Conservation (phyloP, 441 rosid species). For the Melastoma candidum region DNA sequence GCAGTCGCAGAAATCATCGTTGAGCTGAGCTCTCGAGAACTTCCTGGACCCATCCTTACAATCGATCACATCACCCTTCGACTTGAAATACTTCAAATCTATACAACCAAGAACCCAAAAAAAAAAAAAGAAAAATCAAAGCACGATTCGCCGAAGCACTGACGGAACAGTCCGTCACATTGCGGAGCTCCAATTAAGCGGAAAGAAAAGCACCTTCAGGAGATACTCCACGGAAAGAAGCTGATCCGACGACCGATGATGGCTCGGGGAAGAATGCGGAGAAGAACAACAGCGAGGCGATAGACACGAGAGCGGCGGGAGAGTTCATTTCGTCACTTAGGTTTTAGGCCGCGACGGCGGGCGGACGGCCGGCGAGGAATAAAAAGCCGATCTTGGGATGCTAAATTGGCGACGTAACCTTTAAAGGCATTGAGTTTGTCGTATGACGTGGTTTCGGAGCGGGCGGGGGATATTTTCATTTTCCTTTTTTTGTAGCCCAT, state of each 20-base stretch:
- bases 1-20: constrained; percentile 94
- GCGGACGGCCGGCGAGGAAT: not conserved
- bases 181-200: not conserved
- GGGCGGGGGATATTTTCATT: no score
- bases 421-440: no score
- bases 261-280: not conserved
- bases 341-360: not conserved
- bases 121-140: not conserved
- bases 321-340: constrained; percentile 36
- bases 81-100: constrained; percentile 65
- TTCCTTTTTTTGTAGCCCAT: no score
- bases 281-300: constrained; percentile 24
- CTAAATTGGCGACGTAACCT: no score
- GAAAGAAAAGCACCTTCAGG: constrained; percentile 44
- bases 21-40: constrained; percentile 66
- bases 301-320: constrained; percentile 13
- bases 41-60: constrained; percentile 82
- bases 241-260: constrained; percentile 33
- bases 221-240: constrained; percentile 53
- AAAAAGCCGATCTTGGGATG: not conserved
- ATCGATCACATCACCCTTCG: constrained; percentile 41
- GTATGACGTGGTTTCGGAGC: no score
- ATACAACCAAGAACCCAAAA: constrained; percentile 5
- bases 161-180: not conserved
- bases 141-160: not conserved